phyloP scores from a whole-genome alignment of 192 early-diverging fungal species.

The Coemansia furcata region DNA sequence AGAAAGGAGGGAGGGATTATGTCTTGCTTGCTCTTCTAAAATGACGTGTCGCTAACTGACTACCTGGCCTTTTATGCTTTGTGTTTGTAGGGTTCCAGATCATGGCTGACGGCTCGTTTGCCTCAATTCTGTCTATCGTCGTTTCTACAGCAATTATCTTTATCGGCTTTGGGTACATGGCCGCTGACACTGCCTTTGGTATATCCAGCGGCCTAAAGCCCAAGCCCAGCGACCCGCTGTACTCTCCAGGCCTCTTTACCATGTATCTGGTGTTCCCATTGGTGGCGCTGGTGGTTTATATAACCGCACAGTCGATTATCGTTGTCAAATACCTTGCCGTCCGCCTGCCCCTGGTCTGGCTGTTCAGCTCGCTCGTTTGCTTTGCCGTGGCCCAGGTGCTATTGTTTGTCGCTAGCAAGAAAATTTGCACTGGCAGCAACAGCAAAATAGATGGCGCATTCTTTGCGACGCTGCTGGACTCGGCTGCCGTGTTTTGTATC shows the following conservation, averaged over 20 bases:
- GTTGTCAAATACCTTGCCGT: conserved; percentile 50
- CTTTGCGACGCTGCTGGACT: conserved; percentile 55
- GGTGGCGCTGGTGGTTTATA: conserved; percentile 39
- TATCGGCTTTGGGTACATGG: conserved; percentile 50
- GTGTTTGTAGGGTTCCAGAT: conserved; percentile 49
- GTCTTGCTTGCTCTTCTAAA: background rate
- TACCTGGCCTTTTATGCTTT: background rate
- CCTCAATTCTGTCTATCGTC: conserved; percentile 42
- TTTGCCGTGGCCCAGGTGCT: conserved; percentile 48
- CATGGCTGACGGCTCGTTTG: conserved; percentile 51
- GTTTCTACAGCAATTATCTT: conserved; percentile 33
- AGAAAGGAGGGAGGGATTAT: background rate
- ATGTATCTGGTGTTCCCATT: conserved; percentile 52
- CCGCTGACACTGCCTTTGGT: conserved; percentile 51
- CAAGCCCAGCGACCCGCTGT: conserved; percentile 28
- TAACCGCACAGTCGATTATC: conserved; percentile 36
- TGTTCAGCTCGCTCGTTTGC: conserved; percentile 36
- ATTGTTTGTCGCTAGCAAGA: conserved; percentile 51
- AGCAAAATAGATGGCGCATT: conserved; percentile 53
- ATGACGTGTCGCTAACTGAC: background rate
- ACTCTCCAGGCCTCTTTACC: conserved; percentile 49
- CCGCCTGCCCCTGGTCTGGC: conserved; percentile 46
- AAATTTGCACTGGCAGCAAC: conserved; percentile 52
- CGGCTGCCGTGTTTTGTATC: conserved; percentile 41
- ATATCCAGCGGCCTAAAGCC: conserved; percentile 50